Base-by-base conservation (phyloP, 345 rosid species). In the Balakata baccata region DNA sequence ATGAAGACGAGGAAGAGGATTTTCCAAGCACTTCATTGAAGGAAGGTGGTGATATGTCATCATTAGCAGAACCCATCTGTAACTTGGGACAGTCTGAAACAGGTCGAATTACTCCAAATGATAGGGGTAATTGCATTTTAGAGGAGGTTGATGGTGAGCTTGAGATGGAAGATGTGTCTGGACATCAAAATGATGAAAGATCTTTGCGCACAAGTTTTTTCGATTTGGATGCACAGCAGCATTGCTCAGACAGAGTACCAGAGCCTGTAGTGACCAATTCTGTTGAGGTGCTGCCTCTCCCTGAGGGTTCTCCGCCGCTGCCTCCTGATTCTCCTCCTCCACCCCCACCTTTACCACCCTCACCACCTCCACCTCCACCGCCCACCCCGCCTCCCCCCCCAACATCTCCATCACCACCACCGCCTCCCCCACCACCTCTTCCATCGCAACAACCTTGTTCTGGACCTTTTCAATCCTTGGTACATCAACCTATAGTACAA, bases 131-230 rank as follows among this genome's bases (percentile, higher is more conserved):
- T 61, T 79, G 89, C 80, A 86, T 88, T 68, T 85, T 95, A 73
- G 92, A 89, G 81, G 96, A 93, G 66, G 90, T 86, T 51, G 94
- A 89, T 75, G 94, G 87, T 74, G 99, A 87, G 79, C 89, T 91
- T 72, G 98, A 89, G 84, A 88, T 89, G 96, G 97, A 92, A 83
- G 96, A 88, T 82, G 92, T 81, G 69, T 91, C 93, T 71, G 90
- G 85, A 74, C 87, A 85, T 73, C 88, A 78, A 10, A 90, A 83
- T 87, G 92, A 83, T 63, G 95, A 81, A 74, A 80, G 74, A 54
- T 74, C 82, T n/a, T 75, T 56, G 37, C 22, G 54, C 37, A 68
- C 34, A 13, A 72, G 65, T 79, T 60, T 70, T 54, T 69, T 74
- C 66, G 92, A 78, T 70, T 80, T 41, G 61, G 89, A 77, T 71